Evolutionary conservation across 345 rosid species (phyloP), one percentile per base, ranked within the genome.

Genomic region (Erucastrum elatum): DNA sequence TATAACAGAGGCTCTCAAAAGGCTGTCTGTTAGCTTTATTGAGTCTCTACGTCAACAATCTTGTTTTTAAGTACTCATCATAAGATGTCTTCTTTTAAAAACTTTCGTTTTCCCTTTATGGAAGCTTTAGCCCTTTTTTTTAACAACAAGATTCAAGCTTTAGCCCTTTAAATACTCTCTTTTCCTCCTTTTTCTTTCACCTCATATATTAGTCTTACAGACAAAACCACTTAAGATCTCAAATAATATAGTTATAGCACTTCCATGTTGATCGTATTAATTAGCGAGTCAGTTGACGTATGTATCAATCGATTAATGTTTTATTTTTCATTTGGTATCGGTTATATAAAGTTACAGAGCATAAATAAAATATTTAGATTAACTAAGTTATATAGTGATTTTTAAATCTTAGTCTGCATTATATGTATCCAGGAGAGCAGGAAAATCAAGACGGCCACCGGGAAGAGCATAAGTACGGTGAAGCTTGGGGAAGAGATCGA

Each of bases 11-110:
- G 78, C 79, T 68, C 60, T 27, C 66, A 79, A 81, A 81, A 81
- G 84, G 69, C 77, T 81, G 84, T 76, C 74, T 72, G 51, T 56
- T 71, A 60, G 74, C 84, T 76, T 81, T 76, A 71, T 76, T 76
- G 61, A 74, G 71, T 68, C 71, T 79, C 53, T 74, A 79, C 62
- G 60, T 74, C 68, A 62, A 68, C 71, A 74, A 79, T 67, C 71
- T 75, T 68, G 29, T 74, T 74, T 72, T 55, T 9, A 68, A 53
- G 30, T 17, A 68, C 66, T 74, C 78, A 74, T 65, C 55, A 61
- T 61, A 74, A 34, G 49, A 68, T 68, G 66, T 37, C 70, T 79
- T 79, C 71, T 68, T 79, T 74, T 4, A 7, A 73, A 68, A 60
- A 67, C 58, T 74, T 61, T 74, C 0, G 1, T 77, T 59, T 79